Evolutionary conservation across 371 early-diverging fungal genomes (phyloP).

Genomic region (Syncephalastrum racemosum): DNA sequence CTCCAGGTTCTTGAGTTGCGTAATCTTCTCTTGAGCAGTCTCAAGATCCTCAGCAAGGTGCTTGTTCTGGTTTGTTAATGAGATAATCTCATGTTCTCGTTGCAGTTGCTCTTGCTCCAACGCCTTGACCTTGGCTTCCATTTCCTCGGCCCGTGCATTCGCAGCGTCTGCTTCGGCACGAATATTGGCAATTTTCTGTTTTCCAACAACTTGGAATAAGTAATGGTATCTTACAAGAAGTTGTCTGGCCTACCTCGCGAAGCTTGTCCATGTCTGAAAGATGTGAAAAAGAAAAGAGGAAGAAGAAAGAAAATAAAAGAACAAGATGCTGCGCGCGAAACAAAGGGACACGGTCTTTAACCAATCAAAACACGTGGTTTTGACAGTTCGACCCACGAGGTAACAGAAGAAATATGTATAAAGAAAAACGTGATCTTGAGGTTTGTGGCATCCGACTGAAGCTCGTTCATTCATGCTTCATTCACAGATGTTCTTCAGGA

Average conservation of each 20-base stretch:
- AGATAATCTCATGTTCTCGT: slow-evolving; percentile 75
- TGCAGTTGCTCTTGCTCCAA: slow-evolving; percentile 51
- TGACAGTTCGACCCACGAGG: no score
- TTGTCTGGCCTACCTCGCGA: slow-evolving; percentile 31
- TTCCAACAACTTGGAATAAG: background rate
- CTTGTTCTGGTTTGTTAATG: slow-evolving; percentile 62
- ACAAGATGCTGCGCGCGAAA: background rate
- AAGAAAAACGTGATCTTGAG: no score
- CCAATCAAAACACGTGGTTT: no score
- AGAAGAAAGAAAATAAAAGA: slow-evolving; percentile 15
- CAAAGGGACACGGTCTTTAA: no score
- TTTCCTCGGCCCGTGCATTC: slow-evolving; percentile 60
- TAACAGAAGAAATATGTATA: no score
- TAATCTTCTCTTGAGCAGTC: slow-evolving; percentile 57
- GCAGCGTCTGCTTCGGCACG: slow-evolving; percentile 74
- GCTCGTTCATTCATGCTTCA: no score
- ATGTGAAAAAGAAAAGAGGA: slow-evolving; percentile 12
- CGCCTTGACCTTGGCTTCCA: slow-evolving; percentile 61
- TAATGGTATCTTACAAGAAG: background rate
- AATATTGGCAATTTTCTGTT: slow-evolving; percentile 58
- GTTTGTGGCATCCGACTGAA: no score
- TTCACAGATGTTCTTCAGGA: no score
- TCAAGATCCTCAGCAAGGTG: slow-evolving; percentile 68
- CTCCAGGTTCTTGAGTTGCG: slow-evolving; percentile 57
- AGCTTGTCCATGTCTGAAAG: slow-evolving; percentile 38